Conservation (phyloP, 768 basidiomycete genomes). For the Pisolithus marmoratus region DNA sequence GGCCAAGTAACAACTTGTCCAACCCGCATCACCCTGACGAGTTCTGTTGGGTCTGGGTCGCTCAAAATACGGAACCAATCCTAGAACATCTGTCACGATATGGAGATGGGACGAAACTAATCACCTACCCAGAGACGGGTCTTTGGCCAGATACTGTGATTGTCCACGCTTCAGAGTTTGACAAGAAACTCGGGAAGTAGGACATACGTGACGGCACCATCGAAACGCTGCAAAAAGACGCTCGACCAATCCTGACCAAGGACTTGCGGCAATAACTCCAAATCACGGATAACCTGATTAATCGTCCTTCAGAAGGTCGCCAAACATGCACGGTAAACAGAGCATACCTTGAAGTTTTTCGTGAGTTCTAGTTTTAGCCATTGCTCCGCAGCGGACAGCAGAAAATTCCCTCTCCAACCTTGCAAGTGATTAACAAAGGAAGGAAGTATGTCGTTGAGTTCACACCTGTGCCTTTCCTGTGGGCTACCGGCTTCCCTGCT, state of each 20-base stretch:
- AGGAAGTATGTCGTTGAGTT: not conserved
- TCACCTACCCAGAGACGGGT: slow-evolving; percentile 62
- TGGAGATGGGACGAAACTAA: slow-evolving; percentile 1
- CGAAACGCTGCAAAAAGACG: slow-evolving; percentile 93
- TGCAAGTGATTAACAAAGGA: not conserved
- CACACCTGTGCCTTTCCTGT: slow-evolving; percentile 84
- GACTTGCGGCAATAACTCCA: slow-evolving; percentile 91
- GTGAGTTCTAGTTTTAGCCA: slow-evolving; percentile 93
- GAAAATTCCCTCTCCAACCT: slow-evolving; percentile 95
- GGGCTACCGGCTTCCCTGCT: slow-evolving; percentile 89
- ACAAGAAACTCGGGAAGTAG: slow-evolving; percentile 4
- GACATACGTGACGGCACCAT: slow-evolving; percentile 79
- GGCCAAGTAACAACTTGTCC: slow-evolving; percentile 96
- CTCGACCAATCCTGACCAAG: slow-evolving; percentile 95
- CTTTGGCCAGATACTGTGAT: slow-evolving; percentile 73
- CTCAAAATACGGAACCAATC: slow-evolving; percentile 82
- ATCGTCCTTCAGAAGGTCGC: slow-evolving; percentile 1
- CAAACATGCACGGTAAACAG: not conserved
- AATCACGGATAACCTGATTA: slow-evolving; percentile 78
- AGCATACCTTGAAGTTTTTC: slow-evolving; percentile 83
- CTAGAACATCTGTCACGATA: slow-evolving; percentile 28
- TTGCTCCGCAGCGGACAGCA: slow-evolving; percentile 89
- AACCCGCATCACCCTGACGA: slow-evolving; percentile 81
- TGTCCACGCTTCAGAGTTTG: slow-evolving; percentile 12
- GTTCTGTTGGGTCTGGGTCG: slow-evolving; percentile 75